Conservation (phyloP, 108 stramenopile genomes). For the Skeletonema menzelii region DNA sequence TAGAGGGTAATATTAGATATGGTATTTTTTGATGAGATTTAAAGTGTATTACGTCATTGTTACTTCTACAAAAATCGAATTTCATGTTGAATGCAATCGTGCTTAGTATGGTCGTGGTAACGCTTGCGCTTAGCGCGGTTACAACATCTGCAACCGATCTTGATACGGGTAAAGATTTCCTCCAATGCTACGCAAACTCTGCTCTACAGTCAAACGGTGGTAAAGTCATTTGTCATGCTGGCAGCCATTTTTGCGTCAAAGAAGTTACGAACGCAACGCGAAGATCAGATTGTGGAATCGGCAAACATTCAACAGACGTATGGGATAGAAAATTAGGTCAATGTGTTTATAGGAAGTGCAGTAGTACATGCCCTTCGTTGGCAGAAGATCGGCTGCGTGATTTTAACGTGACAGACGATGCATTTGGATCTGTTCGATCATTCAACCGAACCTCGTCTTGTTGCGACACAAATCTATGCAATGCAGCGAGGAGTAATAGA, state of each 20-base stretch:
- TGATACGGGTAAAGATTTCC: background rate
- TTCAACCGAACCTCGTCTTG: slow-evolving; percentile 40
- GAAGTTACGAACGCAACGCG: slow-evolving; percentile 31
- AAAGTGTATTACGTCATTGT: too few species aligned
- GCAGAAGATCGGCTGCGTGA: slow-evolving; percentile 21
- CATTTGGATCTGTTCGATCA: background rate
- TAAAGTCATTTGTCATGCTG: slow-evolving; percentile 23
- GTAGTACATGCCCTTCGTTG: slow-evolving; percentile 10
- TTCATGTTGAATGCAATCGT: too few species aligned
- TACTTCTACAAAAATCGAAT: too few species aligned
- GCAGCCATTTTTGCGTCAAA: slow-evolving; percentile 21
- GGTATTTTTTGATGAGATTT: too few species aligned
- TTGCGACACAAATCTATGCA: slow-evolving; percentile 32
- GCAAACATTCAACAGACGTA: slow-evolving; percentile 9
- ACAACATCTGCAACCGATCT: too few species aligned
- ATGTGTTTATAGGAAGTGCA: slow-evolving; percentile 42
- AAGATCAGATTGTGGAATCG: slow-evolving; percentile 25
- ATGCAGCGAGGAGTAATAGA: slow-evolving; percentile 7
- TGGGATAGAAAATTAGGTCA: slow-evolving; percentile 38
- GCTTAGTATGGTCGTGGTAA: too few species aligned
- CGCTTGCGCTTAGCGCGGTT: too few species aligned
- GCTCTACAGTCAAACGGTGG: slow-evolving; percentile 35
- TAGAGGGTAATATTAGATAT: background rate
- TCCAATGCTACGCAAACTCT: slow-evolving; percentile 33
- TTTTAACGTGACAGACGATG: slow-evolving; percentile 10